These are phyloP conservation scores for Casuarina equisetifolia DNA, from an alignment of 306 rosid species.

Conservation along the genomic window DNA sequence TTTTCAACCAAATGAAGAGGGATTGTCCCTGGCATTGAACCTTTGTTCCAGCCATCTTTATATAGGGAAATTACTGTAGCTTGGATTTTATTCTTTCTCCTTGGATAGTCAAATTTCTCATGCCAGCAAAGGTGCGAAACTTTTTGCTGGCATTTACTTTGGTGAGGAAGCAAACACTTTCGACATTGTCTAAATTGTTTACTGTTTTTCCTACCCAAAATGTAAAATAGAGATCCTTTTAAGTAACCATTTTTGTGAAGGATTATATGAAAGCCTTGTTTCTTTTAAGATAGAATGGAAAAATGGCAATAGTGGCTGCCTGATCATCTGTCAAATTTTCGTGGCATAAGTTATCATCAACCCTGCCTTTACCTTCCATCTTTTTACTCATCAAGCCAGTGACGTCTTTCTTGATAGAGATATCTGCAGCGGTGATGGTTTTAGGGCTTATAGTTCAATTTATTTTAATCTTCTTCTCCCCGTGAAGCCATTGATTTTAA, in stretches of 20 bases:
- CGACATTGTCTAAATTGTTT: not conserved
- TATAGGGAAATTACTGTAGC: not conserved
- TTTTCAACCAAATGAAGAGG: not conserved
- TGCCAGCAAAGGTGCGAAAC: too few species aligned
- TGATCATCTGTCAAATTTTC: not conserved
- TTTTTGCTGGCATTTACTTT: not conserved
- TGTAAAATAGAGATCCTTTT: not conserved
- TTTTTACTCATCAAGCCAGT: not conserved
- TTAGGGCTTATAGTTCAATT: not conserved
- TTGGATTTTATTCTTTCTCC: not conserved
- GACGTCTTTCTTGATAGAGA: not conserved
- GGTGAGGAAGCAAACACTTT: not conserved
- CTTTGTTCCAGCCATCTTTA: not conserved
- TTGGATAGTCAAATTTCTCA: not conserved
- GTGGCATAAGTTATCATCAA: not conserved
- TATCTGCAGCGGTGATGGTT: not conserved
- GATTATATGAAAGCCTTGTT: not conserved
- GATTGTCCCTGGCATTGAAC: not conserved
- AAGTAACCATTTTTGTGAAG: not conserved
- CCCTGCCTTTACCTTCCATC: not conserved
- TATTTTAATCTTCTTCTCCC: not conserved
- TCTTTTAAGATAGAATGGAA: not conserved
- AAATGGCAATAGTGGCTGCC: not conserved
- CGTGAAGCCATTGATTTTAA: not conserved
- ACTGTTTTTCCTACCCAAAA: not conserved